Evolutionary conservation across 1,284 basidiomycete genomes (phyloP).

Genomic region (Entoloma clypeatum): DNA sequence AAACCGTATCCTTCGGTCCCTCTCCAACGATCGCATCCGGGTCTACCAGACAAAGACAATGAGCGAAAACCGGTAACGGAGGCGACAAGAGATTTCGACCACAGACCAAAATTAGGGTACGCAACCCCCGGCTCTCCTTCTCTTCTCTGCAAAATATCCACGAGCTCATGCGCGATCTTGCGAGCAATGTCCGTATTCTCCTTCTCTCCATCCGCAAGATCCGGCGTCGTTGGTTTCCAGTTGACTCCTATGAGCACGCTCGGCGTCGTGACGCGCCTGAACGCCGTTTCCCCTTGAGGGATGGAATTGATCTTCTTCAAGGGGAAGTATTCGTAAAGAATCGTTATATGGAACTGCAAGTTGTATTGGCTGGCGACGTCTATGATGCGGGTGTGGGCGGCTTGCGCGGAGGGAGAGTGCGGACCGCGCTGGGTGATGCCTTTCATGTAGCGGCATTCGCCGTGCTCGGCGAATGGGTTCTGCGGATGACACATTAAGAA

Average conservation of each 20-base stretch:
- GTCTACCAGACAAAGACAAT: conserved; percentile 8
- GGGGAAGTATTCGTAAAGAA: conserved; percentile 42
- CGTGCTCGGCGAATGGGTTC: conserved; percentile 28
- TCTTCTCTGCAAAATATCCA: too few species aligned
- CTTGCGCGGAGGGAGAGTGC: conserved; percentile 21
- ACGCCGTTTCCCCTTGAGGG: conserved; percentile 36
- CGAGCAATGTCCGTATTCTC: conserved; percentile 5
- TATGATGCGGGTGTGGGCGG: conserved; percentile 23
- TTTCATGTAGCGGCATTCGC: conserved; percentile 33
- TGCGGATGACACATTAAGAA: conserved; percentile 11
- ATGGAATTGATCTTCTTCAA: conserved; percentile 36
- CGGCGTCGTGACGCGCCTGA: conserved; percentile 29
- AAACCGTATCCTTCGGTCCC: conserved; percentile 10
- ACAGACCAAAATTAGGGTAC: too few species aligned
- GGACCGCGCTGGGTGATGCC: conserved; percentile 26
- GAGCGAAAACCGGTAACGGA: background rate
- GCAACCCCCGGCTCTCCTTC: too few species aligned
- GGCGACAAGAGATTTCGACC: too few species aligned
- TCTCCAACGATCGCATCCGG: conserved; percentile 11
- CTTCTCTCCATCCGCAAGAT: too few species aligned
- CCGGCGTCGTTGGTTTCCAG: conserved; percentile 37
- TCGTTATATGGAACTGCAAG: conserved; percentile 19
- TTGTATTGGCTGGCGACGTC: conserved; percentile 20
- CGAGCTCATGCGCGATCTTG: conserved; percentile 21
- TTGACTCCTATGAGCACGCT: conserved; percentile 26